phyloP scores from a whole-genome alignment of 192 early-diverging fungal genomes.

The Umbelopsis isabellina region DNA sequence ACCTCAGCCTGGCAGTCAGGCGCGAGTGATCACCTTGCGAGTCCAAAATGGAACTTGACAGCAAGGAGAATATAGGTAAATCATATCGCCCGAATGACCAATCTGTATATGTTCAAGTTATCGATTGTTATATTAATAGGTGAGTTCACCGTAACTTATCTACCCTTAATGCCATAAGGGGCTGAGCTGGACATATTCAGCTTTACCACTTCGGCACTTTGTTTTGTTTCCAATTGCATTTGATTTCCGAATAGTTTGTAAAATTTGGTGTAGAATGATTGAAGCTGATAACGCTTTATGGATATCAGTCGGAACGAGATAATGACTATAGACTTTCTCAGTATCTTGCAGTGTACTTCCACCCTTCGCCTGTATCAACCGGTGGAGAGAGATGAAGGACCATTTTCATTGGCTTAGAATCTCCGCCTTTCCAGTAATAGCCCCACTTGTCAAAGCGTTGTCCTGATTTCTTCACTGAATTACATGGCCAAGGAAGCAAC shows the following conservation, averaged over 20 bases:
- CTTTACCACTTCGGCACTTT: background rate
- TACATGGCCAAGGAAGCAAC: conserved; percentile 37
- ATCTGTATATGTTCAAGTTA: background rate
- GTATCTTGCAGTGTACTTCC: no score
- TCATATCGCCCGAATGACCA: background rate
- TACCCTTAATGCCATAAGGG: background rate
- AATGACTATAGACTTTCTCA: no score
- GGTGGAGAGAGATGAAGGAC: no score
- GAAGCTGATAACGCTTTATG: no score
- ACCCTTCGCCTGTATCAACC: no score
- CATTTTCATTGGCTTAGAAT: no score
- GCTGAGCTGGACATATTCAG: background rate
- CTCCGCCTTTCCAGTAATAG: no score
- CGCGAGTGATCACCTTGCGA: background rate
- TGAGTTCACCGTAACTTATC: conserved; percentile 2
- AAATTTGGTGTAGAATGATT: background rate
- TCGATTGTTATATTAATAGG: background rate
- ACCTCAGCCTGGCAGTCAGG: background rate
- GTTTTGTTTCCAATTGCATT: background rate
- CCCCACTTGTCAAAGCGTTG: no score
- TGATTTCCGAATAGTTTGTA: background rate
- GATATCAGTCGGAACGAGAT: no score
- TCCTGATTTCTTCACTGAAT: background rate
- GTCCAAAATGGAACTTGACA: background rate
- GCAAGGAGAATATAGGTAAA: conserved; percentile 11